Evolutionary conservation across 805 yeast species (phyloP).

Genomic region (Vanderwaltozyma yarrowii): DNA sequence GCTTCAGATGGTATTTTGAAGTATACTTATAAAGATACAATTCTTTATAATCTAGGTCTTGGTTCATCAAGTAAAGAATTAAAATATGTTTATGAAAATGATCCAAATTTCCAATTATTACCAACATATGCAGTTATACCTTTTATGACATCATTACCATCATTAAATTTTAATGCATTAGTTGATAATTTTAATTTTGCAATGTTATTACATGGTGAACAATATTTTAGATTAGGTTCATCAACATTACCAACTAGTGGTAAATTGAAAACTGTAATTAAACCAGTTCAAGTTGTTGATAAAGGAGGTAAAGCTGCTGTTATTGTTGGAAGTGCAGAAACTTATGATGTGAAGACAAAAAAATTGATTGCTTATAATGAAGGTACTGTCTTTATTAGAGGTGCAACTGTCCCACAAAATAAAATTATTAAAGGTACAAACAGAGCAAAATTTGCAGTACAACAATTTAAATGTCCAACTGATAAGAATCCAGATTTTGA

Average conservation of each 20-base stretch:
- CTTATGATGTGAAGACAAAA: slow-evolving; percentile 59
- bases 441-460: slow-evolving; percentile 51
- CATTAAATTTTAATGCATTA: slow-evolving; percentile 45
- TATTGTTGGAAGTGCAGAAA: slow-evolving; percentile 61
- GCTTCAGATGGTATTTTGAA: slow-evolving; percentile 32
- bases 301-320: slow-evolving; percentile 78
- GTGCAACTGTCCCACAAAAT: slow-evolving; percentile 45
- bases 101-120: slow-evolving; percentile 66
- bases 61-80: slow-evolving; percentile 77
- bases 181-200: slow-evolving; percentile 83
- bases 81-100: slow-evolving; percentile 69
- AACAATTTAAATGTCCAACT: slow-evolving; percentile 51
- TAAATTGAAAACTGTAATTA: slow-evolving; percentile 46
- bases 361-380: slow-evolving; percentile 68
- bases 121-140: slow-evolving; percentile 91
- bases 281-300: slow-evolving; percentile 66
- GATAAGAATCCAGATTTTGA: slow-evolving; percentile 56
- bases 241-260: slow-evolving; percentile 75
- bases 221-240: slow-evolving; percentile 61
- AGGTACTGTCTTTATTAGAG: slow-evolving; percentile 76
- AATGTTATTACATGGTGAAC: slow-evolving; percentile 90
- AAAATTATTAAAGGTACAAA: slow-evolving; percentile 38
- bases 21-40: slow-evolving; percentile 60
- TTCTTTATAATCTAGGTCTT: slow-evolving; percentile 79
- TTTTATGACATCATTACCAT: slow-evolving; percentile 53